Percentiles rank a stretch among this genome's conserved stretches.
Evolutionary conservation across 768 basidiomycete species (phyloP).

Genomic region (Epithele typhae): DNA sequence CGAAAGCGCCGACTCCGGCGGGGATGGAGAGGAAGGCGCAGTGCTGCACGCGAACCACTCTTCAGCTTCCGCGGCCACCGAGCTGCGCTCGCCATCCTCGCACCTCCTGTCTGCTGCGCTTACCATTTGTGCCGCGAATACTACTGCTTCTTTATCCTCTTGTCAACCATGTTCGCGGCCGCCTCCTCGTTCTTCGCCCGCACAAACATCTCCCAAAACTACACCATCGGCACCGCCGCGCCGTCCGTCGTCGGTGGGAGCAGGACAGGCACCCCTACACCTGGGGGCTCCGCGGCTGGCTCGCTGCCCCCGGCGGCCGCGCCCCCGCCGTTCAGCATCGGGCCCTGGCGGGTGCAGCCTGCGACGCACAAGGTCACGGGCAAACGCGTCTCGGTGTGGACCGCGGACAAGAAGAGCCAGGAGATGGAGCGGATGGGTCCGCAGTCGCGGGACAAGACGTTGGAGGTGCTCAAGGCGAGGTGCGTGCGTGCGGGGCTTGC

Average conservation of each 20-base stretch:
- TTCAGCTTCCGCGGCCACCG: not conserved
- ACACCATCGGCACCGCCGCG: conserved; percentile 47
- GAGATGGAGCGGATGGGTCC: conserved; percentile 71
- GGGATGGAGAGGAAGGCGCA: too few species aligned
- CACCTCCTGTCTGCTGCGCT: not conserved
- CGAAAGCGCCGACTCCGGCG: too few species aligned
- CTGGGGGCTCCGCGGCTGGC: conserved; percentile 27
- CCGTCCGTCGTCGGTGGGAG: conserved; percentile 25
- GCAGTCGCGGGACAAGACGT: conserved; percentile 61
- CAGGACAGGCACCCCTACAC: conserved; percentile 32
- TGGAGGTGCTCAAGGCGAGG: conserved; percentile 94
- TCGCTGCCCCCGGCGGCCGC: conserved; percentile 36
- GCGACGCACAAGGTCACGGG: conserved; percentile 86
- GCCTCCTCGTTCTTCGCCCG: conserved; percentile 81
- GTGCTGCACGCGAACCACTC: too few species aligned
- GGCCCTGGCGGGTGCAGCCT: conserved; percentile 85
- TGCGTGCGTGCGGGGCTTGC: conserved; percentile 29
- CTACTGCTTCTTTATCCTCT: too few species aligned
- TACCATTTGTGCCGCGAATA: not conserved
- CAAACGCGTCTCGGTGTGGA: conserved; percentile 92
- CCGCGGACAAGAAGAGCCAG: conserved; percentile 74
- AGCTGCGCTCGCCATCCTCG: too few species aligned
- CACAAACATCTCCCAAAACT: conserved; percentile 77
- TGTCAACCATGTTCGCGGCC: conserved; percentile 61
- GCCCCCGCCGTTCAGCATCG: conserved; percentile 61